A percentile compares a stretch with the other conserved stretches of the same genome.
phyloP scores from a whole-genome alignment of 2,329 filamentous ascomycete genomes.

The Monosporascus sp. region DNA sequence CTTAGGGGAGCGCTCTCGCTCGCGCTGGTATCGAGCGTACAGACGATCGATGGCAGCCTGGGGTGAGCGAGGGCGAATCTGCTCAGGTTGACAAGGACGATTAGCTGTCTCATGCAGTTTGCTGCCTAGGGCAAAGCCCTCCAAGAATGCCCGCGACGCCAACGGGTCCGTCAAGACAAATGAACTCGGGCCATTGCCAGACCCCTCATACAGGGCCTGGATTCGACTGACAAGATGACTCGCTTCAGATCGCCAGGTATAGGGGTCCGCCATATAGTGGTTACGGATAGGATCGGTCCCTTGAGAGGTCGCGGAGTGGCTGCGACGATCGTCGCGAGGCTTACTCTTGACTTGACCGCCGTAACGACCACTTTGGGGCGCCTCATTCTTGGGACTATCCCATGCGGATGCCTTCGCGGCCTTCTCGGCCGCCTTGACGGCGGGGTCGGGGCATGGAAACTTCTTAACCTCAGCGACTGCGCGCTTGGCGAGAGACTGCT shows the following conservation, averaged over 20 bases:
- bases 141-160: conserved; percentile 20
- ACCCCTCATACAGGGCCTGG: conserved; percentile 12
- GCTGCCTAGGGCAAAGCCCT: conserved; percentile 19
- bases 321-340: background rate
- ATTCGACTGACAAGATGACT: conserved; percentile 11
- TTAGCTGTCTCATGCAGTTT: conserved; percentile 1
- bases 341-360: background rate
- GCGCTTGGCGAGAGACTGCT: conserved; percentile 12
- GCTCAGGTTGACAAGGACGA: background rate
- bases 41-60: background rate
- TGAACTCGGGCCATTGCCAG: conserved; percentile 8
- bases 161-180: conserved; percentile 14
- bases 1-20: conserved; percentile 1
- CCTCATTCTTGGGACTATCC: background rate
- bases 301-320: background rate
- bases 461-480: conserved; percentile 10
- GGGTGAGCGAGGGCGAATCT: background rate
- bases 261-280: background rate
- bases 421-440: background rate
- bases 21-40: background rate
- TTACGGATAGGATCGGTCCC: background rate
- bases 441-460: conserved; percentile 6
- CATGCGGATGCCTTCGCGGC: background rate
- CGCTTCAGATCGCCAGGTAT: conserved; percentile 7
- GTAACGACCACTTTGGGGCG: background rate